phyloP scores from a whole-genome alignment of 2,329 filamentous ascomycete species.

The Sclerotinia sclerotiorum region DNA sequence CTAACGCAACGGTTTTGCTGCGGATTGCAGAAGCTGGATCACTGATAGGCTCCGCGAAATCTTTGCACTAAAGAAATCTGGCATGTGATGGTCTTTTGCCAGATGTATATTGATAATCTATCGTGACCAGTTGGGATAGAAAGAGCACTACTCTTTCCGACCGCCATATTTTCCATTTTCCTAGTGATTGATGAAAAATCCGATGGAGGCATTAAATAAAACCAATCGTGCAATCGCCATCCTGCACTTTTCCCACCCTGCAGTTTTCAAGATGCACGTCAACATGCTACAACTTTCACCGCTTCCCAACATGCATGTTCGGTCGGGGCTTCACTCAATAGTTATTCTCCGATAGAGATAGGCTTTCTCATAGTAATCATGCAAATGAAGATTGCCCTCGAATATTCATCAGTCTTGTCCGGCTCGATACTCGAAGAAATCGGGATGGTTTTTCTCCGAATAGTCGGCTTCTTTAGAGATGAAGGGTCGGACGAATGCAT shows the following conservation, averaged over 20 bases:
- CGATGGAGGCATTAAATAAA: not conserved
- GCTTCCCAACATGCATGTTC: not conserved
- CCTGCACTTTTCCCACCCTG: not conserved
- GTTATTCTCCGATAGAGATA: not conserved
- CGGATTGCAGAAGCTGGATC: not conserved
- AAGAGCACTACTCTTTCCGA: constrained; percentile 6
- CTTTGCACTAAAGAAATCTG: not conserved
- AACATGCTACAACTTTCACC: constrained; percentile 12
- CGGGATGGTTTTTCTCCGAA: not conserved
- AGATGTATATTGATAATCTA: not conserved
- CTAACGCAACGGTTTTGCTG: not conserved
- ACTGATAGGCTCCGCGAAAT: not conserved
- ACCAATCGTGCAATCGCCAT: not conserved
- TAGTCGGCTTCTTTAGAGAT: not conserved
- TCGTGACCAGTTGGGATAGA: not conserved
- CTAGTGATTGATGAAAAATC: not conserved
- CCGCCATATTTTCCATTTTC: not conserved
- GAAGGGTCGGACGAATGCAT: constrained; percentile 6
- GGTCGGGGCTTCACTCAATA: not conserved
- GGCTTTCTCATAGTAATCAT: not conserved
- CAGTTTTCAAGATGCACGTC: not conserved
- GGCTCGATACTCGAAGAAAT: not conserved
- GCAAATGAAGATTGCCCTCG: not conserved
- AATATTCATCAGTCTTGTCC: not conserved
- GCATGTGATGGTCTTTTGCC: not conserved